Evolutionary conservation across 768 basidiomycete species (phyloP).

Genomic region (Boletus fagicola): DNA sequence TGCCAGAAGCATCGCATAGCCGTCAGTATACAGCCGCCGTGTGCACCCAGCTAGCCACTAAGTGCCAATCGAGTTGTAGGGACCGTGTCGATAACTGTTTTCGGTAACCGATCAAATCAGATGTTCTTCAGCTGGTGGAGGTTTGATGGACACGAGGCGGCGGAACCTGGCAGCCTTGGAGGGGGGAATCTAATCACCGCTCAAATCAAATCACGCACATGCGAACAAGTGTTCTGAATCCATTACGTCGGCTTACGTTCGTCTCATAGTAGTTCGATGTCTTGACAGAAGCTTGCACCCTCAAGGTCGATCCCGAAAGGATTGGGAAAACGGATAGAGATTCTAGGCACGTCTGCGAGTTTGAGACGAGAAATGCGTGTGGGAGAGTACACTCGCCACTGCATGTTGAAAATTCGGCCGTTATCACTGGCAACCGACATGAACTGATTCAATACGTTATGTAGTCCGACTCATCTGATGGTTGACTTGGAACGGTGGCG

Average conservation of each 20-base stretch:
- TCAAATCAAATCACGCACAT: too few relatives aligned
- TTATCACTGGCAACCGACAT: neutral
- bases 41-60: neutral
- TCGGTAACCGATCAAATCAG: neutral
- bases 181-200: neutral
- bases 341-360: neutral
- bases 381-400: neutral
- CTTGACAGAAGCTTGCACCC: neutral
- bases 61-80: neutral
- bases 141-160: neutral
- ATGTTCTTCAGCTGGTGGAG: neutral
- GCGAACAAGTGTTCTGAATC: neutral
- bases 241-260: neutral
- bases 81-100: neutral
- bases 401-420: neutral
- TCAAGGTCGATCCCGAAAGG: neutral
- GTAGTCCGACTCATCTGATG: neutral
- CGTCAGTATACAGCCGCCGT: neutral
- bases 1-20: conserved; percentile 3
- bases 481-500: neutral
- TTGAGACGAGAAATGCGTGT: neutral
- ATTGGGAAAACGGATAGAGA: neutral
- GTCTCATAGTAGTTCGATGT: neutral
- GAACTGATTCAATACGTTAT: neutral
- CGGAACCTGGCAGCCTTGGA: neutral